phyloP scores from a whole-genome alignment of 495 filamentous ascomycete species.

The Penicillium steckii region DNA sequence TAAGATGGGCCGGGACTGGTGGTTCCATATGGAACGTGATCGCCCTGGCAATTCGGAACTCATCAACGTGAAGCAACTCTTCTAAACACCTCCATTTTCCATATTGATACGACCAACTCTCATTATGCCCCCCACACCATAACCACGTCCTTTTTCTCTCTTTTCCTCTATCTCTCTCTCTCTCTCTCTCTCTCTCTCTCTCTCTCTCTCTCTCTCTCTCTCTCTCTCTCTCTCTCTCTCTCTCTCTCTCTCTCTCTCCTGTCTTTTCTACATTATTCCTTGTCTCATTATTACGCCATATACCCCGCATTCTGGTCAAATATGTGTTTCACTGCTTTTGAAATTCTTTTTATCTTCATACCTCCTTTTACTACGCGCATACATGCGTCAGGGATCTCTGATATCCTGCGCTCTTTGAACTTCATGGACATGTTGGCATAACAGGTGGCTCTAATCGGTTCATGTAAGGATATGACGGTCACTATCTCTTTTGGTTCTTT shows the following conservation, averaged over 20 bases:
- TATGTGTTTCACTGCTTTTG: slow-evolving; percentile 11
- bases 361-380: slow-evolving; percentile 7
- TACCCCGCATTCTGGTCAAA: slow-evolving; percentile 27
- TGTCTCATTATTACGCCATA: slow-evolving; percentile 21
- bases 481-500: not conserved
- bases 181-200: not conserved
- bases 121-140: not conserved
- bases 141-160: not conserved
- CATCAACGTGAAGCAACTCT: slow-evolving; percentile 39
- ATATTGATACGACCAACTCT: not conserved
- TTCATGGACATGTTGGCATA: slow-evolving; percentile 14
- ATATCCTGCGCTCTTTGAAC: slow-evolving; percentile 4
- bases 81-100: slow-evolving; percentile 21
- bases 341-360: slow-evolving; percentile 12
- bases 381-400: slow-evolving; percentile 3
- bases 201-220: slow-evolving; percentile 8
- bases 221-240: not conserved
- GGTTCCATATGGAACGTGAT: slow-evolving; percentile 51
- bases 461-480: slow-evolving; percentile 1
- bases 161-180: not conserved
- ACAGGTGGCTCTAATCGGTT: slow-evolving; percentile 2
- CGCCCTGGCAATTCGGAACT: slow-evolving; percentile 40
- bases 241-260: not conserved
- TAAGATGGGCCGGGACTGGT: slow-evolving; percentile 46
- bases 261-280: slow-evolving; percentile 2